Evolutionary conservation across 2,329 filamentous ascomycete genomes (phyloP), one percentile per base, ranked within the genome.

Genomic region (Didymella exigua): DNA sequence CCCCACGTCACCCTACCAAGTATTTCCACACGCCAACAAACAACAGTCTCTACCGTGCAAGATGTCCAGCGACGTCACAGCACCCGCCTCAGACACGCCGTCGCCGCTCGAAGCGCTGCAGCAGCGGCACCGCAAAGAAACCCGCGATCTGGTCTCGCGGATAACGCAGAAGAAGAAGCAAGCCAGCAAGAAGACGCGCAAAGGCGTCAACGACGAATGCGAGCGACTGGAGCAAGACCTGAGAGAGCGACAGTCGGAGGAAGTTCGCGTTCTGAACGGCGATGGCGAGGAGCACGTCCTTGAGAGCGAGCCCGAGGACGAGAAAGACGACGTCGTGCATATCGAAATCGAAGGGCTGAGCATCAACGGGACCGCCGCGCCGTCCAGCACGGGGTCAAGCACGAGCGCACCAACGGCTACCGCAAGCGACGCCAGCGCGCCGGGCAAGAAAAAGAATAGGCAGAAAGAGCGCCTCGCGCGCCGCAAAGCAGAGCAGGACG

Each of bases 81-180:
- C 53, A 5, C 47, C 67, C 58, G 10, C 59, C 1, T 21, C 56
- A 34, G 62, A 65, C 13, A 44, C 55, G 1, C 49, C 60, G 31
- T 68, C 71, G 49, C 65, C 63, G 19, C 85, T 95, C 76, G 93
- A 97, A 56, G 87, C 90, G 59, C 78, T 95, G 51, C 87, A 91
- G 66, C 80, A 86, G 31, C 89, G 88, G 41, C 95, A 99, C 74
- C 87, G 91, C 67, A 95, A 91, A 76, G 93, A 99, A 77, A 87
- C 89, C 74, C 88, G 87, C 65, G 93, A 98, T 58, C 82, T 99
- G 23, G 90, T 96, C 74, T 84, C 86, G 45, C 87, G 89, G 56
- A 87, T 96, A 69, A 97, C 91, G 5, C 92, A 89, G 77, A 98
- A 97, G 83, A 99, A 97, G 82, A 98, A 97, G 81, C 89, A 90